phyloP scores from a whole-genome alignment of 192 early-diverging fungal genomes.

The Linnemannia schmuckeri region DNA sequence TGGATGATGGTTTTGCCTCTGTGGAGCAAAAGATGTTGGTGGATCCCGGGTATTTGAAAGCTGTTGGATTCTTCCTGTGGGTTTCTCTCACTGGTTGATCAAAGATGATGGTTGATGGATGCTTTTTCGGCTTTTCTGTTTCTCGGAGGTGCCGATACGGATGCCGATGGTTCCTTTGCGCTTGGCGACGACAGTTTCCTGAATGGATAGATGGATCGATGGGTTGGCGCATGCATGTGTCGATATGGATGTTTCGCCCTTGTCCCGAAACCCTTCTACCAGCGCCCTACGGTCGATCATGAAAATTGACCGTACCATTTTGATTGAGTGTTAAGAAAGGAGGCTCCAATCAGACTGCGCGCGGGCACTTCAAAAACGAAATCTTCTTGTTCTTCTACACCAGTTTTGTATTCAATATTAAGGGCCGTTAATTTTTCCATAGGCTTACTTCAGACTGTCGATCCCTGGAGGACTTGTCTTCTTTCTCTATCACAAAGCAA shows the following conservation, averaged over 20 bases:
- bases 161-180: background rate
- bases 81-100: background rate
- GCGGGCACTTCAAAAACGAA: background rate
- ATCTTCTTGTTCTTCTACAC: background rate
- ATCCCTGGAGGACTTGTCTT: background rate
- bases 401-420: background rate
- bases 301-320: constrained; percentile 8
- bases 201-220: constrained; percentile 26
- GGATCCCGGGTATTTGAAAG: background rate
- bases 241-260: background rate
- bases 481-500: constrained; percentile 50
- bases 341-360: constrained; percentile 8
- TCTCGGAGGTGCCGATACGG: background rate
- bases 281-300: background rate
- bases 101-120: background rate
- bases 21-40: background rate
- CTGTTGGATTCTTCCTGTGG: background rate
- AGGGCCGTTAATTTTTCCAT: background rate
- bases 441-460: background rate
- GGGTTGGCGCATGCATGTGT: background rate
- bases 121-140: background rate
- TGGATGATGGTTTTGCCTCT: background rate
- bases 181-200: background rate
- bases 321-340: constrained; percentile 11
- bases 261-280: background rate